These are phyloP conservation scores for Bruguiera parviflora DNA, from an alignment of 345 rosid genomes.

Conservation along the genomic window DNA sequence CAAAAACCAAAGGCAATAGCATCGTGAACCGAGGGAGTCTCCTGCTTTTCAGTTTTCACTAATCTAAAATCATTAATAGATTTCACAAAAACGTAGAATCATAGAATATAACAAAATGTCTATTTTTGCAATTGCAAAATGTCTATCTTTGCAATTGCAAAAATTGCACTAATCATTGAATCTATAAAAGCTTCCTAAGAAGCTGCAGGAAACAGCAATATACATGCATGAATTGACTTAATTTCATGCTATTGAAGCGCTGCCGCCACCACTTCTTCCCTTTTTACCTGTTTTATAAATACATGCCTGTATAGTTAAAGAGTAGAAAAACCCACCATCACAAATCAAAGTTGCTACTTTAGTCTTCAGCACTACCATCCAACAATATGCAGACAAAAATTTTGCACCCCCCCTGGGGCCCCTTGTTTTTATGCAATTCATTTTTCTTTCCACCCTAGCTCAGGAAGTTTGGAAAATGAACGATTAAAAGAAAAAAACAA, in stretches of 20 bases:
- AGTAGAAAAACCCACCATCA: slow-evolving; percentile 1
- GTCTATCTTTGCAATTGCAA: no score
- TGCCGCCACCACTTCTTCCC: background rate
- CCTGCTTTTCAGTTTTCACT: no score
- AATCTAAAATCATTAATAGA: no score
- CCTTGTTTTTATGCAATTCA: slow-evolving; percentile 6
- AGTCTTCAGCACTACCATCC: slow-evolving; percentile 1
- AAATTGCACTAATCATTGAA: no score
- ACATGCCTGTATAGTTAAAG: background rate
- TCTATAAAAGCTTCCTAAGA: background rate
- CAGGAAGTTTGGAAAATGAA: background rate
- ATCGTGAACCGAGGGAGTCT: no score
- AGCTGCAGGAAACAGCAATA: background rate
- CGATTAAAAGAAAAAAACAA: background rate
- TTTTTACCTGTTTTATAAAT: background rate
- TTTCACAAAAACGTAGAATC: no score
- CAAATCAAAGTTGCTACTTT: slow-evolving; percentile 6
- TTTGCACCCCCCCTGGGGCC: background rate
- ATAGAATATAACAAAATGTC: no score
- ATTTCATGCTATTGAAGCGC: background rate
- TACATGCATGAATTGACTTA: background rate
- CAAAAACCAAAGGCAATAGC: no score
- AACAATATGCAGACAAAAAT: slow-evolving; percentile 19
- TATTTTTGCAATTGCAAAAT: no score
- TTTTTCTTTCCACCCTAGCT: slow-evolving; percentile 11